Evolutionary conservation across 1,284 basidiomycete genomes (phyloP).

Genomic region (Papiliotrema laurentii): DNA sequence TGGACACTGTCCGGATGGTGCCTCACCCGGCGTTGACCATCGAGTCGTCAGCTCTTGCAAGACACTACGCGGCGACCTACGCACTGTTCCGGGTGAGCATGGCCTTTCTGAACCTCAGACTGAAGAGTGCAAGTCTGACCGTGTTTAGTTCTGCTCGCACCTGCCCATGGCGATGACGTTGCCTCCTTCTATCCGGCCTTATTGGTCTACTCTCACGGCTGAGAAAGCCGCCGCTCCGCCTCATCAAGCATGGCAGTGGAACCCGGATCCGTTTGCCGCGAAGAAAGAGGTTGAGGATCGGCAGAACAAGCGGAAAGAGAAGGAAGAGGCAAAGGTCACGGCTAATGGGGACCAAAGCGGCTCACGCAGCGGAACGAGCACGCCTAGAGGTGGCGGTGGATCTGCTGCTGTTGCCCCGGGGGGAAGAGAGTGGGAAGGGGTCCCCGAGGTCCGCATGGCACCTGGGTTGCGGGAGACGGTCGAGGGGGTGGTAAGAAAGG

Average conservation of each 20-base stretch:
- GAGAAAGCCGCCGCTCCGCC: slow-evolving; percentile 65
- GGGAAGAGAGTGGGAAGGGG: slow-evolving; percentile 58
- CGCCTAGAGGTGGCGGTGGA: slow-evolving; percentile 26
- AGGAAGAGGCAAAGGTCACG: slow-evolving; percentile 19
- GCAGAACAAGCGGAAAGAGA: slow-evolving; percentile 54
- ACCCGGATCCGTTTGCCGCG: slow-evolving; percentile 76
- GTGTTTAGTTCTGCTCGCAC: slow-evolving; percentile 66
- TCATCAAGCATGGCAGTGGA: slow-evolving; percentile 78
- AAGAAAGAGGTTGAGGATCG: slow-evolving; percentile 62
- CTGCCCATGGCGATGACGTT: slow-evolving; percentile 70
- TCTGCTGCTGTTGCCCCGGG: slow-evolving; percentile 10
- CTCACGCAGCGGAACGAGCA: slow-evolving; percentile 4
- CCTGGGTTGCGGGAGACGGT: slow-evolving; percentile 69
- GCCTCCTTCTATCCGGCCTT: slow-evolving; percentile 75
- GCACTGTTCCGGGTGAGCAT: slow-evolving; percentile 74
- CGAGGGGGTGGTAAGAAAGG: slow-evolving; percentile 76
- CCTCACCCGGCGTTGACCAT: slow-evolving; percentile 64
- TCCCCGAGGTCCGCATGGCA: slow-evolving; percentile 83
- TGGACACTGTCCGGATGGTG: slow-evolving; percentile 65
- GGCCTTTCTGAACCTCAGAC: not conserved
- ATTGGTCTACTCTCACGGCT: slow-evolving; percentile 70
- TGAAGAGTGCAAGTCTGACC: not conserved
- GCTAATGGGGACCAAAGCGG: slow-evolving; percentile 9
- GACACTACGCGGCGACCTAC: slow-evolving; percentile 83
- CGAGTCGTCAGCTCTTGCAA: slow-evolving; percentile 65